Evolutionary conservation across 73 alveolate genomes (phyloP).

Genomic region (Tetrahymena malaccensis): DNA sequence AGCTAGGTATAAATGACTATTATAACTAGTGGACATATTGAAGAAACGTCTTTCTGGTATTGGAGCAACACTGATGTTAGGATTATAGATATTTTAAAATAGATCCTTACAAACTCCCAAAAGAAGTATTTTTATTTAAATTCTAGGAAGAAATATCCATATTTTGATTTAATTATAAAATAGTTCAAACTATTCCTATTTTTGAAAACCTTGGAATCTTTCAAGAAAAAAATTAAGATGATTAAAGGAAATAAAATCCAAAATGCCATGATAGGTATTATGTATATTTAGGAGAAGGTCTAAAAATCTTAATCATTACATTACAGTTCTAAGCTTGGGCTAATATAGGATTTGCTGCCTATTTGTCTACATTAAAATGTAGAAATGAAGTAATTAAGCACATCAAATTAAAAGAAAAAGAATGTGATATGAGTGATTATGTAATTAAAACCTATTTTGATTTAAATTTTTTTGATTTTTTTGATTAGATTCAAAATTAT

Average conservation of each 20-base stretch:
- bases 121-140: neutral
- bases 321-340: neutral
- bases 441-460: neutral
- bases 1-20: too few relatives aligned
- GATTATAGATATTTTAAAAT: neutral
- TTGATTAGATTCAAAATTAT: neutral
- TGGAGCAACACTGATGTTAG: too few relatives aligned
- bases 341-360: neutral
- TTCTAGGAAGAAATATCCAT: neutral
- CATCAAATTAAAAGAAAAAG: neutral
- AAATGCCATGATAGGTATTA: neutral
- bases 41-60: too few relatives aligned
- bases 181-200: neutral
- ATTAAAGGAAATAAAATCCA: neutral
- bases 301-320: neutral
- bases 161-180: neutral
- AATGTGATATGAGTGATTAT: neutral
- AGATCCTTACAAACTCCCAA: neutral
- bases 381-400: neutral
- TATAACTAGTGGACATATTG: too few relatives aligned
- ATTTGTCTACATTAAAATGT: neutral
- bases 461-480: neutral
- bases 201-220: neutral
- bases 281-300: neutral
- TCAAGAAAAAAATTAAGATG: neutral